Base-by-base conservation (phyloP, 1,284 basidiomycete genomes). In the Leccinum angustisporum region DNA sequence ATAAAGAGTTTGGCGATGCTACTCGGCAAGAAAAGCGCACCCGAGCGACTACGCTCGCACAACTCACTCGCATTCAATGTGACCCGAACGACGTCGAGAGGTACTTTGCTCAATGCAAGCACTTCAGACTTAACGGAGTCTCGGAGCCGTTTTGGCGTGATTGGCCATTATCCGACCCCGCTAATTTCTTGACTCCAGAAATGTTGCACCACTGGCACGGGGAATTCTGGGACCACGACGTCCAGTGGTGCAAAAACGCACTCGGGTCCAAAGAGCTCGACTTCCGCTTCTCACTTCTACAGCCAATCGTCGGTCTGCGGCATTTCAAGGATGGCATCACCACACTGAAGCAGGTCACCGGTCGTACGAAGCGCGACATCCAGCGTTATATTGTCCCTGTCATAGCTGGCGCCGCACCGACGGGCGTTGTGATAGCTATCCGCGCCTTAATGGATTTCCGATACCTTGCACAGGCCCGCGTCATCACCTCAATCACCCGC, bases 371-470 rank as follows among this genome's bases (percentile, higher is more conserved):
- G 0, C 27, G 3, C 2, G 56, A 63, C 8, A 9, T 46, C 2
- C 58, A 65, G 16, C 7, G 4, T 4, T 63, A 55, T 5, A 67
- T 78, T 38, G 53, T 78, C 10, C 48, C 63, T 7, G 61, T 75
- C 7, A 70, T 76, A 56, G 70, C 72, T 18, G 68, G 68, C 34
- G 69, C 66, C 48, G 66, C 67, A 21, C 59, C 68, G 1, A 14
- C 51, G 5, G 11, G 58, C 0, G 68, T 76, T 54, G 52, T 77
- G 18, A 61, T 61, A 34, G 69, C 72, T 1, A 62, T 78, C 33
- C 63, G 64, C 13, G 11, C 50, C 2, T 13, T 52, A 0, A 63
- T 59, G 31, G 73, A 77, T 50, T 78, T 77, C 34, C 2, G 25
- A 11, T 65, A 65, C 18, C 18, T 58, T 0, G 1, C 43, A 2